A percentile compares a stretch with the other conserved stretches of the same genome.
Conservation (phyloP, 176 grass and related monocot species). For the Bonia amplexicaulis region DNA sequence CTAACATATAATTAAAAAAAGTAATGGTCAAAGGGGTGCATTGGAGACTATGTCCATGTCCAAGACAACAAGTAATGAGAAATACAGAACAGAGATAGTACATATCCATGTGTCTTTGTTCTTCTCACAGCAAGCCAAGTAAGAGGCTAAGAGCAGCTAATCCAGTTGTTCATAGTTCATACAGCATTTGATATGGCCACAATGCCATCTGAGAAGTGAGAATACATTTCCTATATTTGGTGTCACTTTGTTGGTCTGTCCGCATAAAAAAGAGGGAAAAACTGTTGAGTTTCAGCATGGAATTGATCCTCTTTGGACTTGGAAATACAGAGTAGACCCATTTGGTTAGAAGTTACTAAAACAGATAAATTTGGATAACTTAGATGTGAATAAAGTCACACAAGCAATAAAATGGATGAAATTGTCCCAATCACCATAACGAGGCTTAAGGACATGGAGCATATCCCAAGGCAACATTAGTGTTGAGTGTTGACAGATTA, state of each 20-base stretch:
- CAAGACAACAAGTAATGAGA: no score
- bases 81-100: no score
- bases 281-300: neutral
- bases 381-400: neutral
- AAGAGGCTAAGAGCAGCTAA: neutral
- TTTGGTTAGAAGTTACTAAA: neutral
- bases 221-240: neutral
- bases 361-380: neutral
- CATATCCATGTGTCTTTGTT: neutral
- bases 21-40: no score
- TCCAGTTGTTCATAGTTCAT: neutral
- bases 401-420: neutral
- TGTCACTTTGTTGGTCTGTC: neutral
- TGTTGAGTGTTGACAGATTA: neutral
- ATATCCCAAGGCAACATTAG: neutral
- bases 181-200: neutral
- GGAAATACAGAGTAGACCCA: neutral
- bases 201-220: neutral
- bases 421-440: neutral
- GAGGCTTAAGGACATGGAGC: neutral
- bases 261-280: neutral
- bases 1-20: no score
- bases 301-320: neutral
- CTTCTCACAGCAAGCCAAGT: neutral
- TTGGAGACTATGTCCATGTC: no score